phyloP scores from a whole-genome alignment of 2,329 filamentous ascomycete genomes.

The Xylariaceae sp. region DNA sequence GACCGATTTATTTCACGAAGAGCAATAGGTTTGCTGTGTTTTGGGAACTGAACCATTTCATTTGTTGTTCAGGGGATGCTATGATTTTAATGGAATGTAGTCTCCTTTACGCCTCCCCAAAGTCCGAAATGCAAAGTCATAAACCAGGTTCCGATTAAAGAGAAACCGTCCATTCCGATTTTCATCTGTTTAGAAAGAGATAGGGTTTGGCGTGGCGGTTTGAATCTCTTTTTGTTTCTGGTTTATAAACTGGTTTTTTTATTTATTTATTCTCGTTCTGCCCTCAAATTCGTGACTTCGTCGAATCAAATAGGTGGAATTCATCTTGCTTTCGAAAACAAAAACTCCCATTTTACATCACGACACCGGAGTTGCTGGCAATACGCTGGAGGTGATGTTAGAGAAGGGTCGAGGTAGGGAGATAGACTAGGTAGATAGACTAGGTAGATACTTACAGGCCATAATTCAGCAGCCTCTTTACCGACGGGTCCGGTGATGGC shows the following conservation, averaged over 20 bases:
- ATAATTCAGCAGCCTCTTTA: constrained; percentile 99
- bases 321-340: constrained; percentile 17
- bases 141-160: constrained; percentile 38
- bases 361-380: constrained; percentile 98
- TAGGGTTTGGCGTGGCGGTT: too few species aligned
- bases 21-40: neutral
- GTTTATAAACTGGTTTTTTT: too few species aligned
- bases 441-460: constrained; percentile 66
- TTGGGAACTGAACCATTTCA: constrained; percentile 30
- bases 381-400: constrained; percentile 66
- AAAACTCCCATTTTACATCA: constrained; percentile 72
- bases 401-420: neutral
- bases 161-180: neutral
- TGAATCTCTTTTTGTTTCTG: too few species aligned
- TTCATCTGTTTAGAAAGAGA: neutral
- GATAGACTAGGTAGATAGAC: neutral
- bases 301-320: constrained; percentile 20
- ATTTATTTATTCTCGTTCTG: constrained; percentile 6
- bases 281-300: constrained; percentile 26
- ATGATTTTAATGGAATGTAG: constrained; percentile 41
- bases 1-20: neutral
- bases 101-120: constrained; percentile 48
- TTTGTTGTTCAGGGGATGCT: constrained; percentile 41
- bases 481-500: constrained; percentile 98
- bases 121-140: constrained; percentile 44